Percentiles rank a stretch among this genome's conserved stretches.
Conservation (phyloP, 2,329 filamentous ascomycete species). For the Aspergillus fumigatiaffinis region DNA sequence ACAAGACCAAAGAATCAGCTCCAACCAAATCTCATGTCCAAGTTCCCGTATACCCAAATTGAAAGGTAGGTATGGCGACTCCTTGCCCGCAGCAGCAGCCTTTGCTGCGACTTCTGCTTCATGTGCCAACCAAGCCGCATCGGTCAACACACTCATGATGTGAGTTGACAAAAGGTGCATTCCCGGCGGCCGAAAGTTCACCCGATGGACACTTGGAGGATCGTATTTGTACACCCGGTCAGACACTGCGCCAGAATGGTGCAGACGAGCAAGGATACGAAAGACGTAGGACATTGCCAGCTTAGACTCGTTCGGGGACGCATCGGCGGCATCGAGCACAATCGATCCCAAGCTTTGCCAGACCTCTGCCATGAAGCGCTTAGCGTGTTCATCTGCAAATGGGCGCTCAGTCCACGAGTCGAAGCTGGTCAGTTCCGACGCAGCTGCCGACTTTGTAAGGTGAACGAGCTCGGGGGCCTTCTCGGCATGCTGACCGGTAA, state of each 20-base stretch:
- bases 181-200: slow-evolving; percentile 39
- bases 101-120: slow-evolving; percentile 36
- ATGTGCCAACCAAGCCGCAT: slow-evolving; percentile 43
- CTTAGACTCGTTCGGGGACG: slow-evolving; percentile 29
- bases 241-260: slow-evolving; percentile 43
- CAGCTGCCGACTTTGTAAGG: neutral
- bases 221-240: slow-evolving; percentile 42
- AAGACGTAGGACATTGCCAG: slow-evolving; percentile 43
- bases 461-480: slow-evolving; percentile 4
- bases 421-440: slow-evolving; percentile 10
- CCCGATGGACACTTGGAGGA: slow-evolving; percentile 23
- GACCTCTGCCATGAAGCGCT: slow-evolving; percentile 33
- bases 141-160: slow-evolving; percentile 46
- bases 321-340: slow-evolving; percentile 40
- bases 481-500: slow-evolving; percentile 17
- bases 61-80: slow-evolving; percentile 37
- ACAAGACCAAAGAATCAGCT: slow-evolving; percentile 50
- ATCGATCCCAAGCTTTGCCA: slow-evolving; percentile 39
- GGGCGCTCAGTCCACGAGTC: slow-evolving; percentile 25
- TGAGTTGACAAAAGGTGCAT: slow-evolving; percentile 42
- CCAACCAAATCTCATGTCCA: slow-evolving; percentile 47
- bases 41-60: slow-evolving; percentile 42
- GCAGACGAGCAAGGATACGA: slow-evolving; percentile 43
- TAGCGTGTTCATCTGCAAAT: slow-evolving; percentile 18
- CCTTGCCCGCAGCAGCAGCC: slow-evolving; percentile 34